phyloP scores from a whole-genome alignment of 768 basidiomycete genomes.

The Boletellus ananas region DNA sequence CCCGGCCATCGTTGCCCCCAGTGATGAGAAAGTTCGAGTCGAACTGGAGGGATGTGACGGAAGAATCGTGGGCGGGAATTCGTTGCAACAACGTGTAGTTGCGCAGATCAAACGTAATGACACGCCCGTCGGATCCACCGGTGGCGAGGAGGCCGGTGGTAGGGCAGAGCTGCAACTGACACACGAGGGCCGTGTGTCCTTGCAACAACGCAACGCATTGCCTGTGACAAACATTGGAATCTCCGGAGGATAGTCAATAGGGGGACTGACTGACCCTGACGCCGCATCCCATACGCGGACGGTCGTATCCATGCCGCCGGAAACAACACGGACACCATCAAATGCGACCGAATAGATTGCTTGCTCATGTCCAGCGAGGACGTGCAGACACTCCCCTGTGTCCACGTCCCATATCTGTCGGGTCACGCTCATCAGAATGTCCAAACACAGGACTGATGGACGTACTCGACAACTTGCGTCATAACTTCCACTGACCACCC shows the following conservation, averaged over 20 bases:
- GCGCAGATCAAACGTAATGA: conserved; percentile 62
- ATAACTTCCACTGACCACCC: conserved; percentile 90
- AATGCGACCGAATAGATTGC: conserved; percentile 92
- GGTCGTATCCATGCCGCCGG: conserved; percentile 91
- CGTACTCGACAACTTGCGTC: conserved; percentile 81
- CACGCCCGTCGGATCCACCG: conserved; percentile 85
- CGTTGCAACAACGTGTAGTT: conserved; percentile 50
- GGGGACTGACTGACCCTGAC: conserved; percentile 61
- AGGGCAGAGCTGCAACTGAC: conserved; percentile 78
- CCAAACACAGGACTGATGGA: conserved; percentile 1
- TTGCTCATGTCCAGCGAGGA: conserved; percentile 78
- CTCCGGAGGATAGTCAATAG: not conserved
- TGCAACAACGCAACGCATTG: conserved; percentile 80
- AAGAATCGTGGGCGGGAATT: conserved; percentile 85
- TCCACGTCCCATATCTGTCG: conserved; percentile 86
- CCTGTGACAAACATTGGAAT: conserved; percentile 35
- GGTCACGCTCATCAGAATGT: not conserved
- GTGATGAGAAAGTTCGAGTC: conserved; percentile 79
- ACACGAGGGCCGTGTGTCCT: conserved; percentile 90
- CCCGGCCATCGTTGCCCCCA: conserved; percentile 82
- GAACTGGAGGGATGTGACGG: conserved; percentile 84
- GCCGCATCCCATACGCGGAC: conserved; percentile 87
- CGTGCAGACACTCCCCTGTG: conserved; percentile 80
- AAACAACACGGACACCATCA: conserved; percentile 76
- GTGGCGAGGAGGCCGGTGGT: conserved; percentile 59